Percentiles rank a stretch among this genome's conserved stretches.
These are phyloP conservation scores for Pseudoneurospora amorphoporcata DNA, from an alignment of 495 filamentous ascomycete genomes.

Conservation along the genomic window DNA sequence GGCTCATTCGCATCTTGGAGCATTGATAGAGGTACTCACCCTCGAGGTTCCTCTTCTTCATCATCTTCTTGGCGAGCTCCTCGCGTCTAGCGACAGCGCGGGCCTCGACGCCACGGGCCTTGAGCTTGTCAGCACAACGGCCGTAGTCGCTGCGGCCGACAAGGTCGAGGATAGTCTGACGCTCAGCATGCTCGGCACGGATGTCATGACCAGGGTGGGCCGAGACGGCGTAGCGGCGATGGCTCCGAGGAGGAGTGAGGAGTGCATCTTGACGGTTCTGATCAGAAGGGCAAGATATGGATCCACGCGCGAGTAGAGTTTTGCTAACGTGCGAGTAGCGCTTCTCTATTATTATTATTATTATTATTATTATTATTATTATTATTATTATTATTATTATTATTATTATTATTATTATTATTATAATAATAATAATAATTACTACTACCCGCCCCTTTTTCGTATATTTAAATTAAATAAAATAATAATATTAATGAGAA, in stretches of 20 bases:
- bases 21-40: constrained; percentile 5
- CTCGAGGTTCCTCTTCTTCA: constrained; percentile 12
- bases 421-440: no score
- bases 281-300: background rate
- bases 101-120: constrained; percentile 37
- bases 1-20: background rate
- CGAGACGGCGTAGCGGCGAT: constrained; percentile 8
- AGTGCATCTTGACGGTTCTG: constrained; percentile 7
- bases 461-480: no score
- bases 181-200: constrained; percentile 35
- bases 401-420: no score
- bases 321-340: no score
- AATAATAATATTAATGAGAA: no score
- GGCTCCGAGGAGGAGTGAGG: constrained; percentile 3
- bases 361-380: no score
- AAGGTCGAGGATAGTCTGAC: constrained; percentile 30
- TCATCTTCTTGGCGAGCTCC: constrained; percentile 11
- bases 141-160: constrained; percentile 28
- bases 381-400: no score
- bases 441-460: no score
- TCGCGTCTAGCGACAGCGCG: constrained; percentile 37
- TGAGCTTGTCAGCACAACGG: constrained; percentile 40
- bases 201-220: constrained; percentile 43
- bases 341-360: no score
- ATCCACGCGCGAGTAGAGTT: no score